Evolutionary conservation across 352 stramenopile genomes (phyloP).

Genomic region (Globisporangium camurandrum): DNA sequence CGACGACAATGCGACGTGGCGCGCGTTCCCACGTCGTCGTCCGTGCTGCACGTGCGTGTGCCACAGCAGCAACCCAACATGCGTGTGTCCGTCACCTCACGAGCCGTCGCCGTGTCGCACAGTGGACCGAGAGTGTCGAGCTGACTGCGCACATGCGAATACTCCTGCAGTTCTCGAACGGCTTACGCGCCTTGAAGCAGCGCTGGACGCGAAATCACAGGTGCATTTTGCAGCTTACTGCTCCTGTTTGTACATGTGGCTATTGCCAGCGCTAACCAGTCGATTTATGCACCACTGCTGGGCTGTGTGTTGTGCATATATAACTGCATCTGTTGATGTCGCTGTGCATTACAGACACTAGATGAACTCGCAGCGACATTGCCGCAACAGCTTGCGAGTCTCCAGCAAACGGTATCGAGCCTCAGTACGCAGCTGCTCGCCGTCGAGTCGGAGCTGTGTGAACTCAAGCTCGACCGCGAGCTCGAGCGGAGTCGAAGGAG

Average conservation of each 20-base stretch:
- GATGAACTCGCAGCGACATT: conserved; percentile 25
- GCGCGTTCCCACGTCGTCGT: conserved; percentile 16
- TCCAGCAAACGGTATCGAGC: conserved; percentile 40
- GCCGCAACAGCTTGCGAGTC: conserved; percentile 23
- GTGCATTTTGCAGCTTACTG: too few species aligned
- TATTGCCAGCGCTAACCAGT: background rate
- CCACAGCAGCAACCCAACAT: conserved; percentile 7
- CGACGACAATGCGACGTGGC: conserved; percentile 9
- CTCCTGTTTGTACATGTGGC: background rate
- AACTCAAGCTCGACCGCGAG: conserved; percentile 28
- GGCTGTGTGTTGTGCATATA: background rate
- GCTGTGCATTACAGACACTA: conserved; percentile 17
- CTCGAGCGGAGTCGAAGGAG: conserved; percentile 1
- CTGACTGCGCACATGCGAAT: too few species aligned
- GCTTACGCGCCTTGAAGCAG: conserved; percentile 30
- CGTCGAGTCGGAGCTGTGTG: conserved; percentile 33
- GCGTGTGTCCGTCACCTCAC: conserved; percentile 1
- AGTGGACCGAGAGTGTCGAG: conserved; percentile 1
- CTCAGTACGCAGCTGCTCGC: conserved; percentile 34
- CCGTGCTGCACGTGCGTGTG: conserved; percentile 46
- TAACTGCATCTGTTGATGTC: too few species aligned
- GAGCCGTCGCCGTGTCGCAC: background rate
- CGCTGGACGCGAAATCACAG: conserved; percentile 35
- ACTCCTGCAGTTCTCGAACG: conserved; percentile 22
- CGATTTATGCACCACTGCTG: background rate